phyloP scores from a whole-genome alignment of 305 asterid species.

The Solanum hybrid region DNA sequence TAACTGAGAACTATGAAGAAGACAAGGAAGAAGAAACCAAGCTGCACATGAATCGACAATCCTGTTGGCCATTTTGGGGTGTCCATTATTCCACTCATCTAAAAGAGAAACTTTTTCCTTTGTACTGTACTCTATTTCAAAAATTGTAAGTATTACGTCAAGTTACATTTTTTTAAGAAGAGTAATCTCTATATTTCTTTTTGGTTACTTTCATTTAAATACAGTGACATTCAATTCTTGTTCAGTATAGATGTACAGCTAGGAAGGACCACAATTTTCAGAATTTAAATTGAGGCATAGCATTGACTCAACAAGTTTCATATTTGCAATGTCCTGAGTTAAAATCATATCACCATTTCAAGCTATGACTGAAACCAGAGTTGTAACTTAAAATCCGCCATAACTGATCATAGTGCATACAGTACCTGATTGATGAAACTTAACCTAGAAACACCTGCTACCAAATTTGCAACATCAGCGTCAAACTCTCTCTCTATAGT shows the following conservation, averaged over 20 bases:
- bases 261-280: background rate
- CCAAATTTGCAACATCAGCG: constrained; percentile 74
- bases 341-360: background rate
- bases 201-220: background rate
- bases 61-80: background rate
- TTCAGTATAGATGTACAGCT: background rate
- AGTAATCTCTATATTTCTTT: background rate
- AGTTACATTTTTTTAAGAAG: background rate
- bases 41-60: background rate
- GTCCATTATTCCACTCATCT: background rate
- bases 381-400: constrained; percentile 1
- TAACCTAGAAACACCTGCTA: constrained; percentile 87
- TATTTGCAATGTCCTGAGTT: background rate
- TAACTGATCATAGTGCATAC: background rate
- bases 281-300: background rate
- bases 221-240: background rate
- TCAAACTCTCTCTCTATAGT: constrained; percentile 73
- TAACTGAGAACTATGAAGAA: constrained; percentile 4
- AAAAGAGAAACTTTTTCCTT: background rate
- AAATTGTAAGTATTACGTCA: background rate
- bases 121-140: background rate
- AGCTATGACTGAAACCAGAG: background rate
- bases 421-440: constrained; percentile 89
- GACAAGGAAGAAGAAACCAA: background rate
- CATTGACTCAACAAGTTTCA: background rate